These are phyloP conservation scores for Blastosporella zonata DNA, from an alignment of 1,284 basidiomycete genomes.

Conservation along the genomic window DNA sequence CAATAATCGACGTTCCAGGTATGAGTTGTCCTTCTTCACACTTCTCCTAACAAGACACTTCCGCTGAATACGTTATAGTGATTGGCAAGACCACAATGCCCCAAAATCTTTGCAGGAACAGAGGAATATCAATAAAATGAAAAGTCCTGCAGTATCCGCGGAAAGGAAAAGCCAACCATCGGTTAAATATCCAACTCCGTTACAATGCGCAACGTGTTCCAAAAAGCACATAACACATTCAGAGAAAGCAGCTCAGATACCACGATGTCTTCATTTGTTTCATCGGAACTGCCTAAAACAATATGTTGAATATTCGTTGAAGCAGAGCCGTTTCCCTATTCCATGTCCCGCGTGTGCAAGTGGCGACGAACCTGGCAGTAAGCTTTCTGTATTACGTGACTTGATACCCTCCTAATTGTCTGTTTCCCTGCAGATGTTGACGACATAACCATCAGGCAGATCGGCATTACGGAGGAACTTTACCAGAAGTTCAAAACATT, in stretches of 20 bases:
- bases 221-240: conserved; percentile 47
- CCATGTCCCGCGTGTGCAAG: conserved; percentile 54
- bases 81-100: not conserved
- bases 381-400: not conserved
- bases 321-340: conserved; percentile 56
- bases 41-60: not conserved
- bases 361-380: conserved; percentile 29
- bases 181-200: conserved; percentile 29
- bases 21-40: not conserved
- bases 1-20: conserved; percentile 7
- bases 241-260: conserved; percentile 42
- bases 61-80: conserved; percentile 7
- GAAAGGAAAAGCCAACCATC: conserved; percentile 28
- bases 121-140: conserved; percentile 31
- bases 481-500: conserved; percentile 50
- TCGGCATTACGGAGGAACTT: conserved; percentile 49
- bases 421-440: conserved; percentile 18
- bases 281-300: conserved; percentile 52
- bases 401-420: not conserved
- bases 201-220: conserved; percentile 58
- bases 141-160: conserved; percentile 30
- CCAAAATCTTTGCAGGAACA: not conserved
- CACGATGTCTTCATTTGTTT: conserved; percentile 50
- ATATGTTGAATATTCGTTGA: conserved; percentile 45
- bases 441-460: conserved; percentile 23